Conservation (phyloP, 257 asterid genomes). For the Capsicum rhomboideum region DNA sequence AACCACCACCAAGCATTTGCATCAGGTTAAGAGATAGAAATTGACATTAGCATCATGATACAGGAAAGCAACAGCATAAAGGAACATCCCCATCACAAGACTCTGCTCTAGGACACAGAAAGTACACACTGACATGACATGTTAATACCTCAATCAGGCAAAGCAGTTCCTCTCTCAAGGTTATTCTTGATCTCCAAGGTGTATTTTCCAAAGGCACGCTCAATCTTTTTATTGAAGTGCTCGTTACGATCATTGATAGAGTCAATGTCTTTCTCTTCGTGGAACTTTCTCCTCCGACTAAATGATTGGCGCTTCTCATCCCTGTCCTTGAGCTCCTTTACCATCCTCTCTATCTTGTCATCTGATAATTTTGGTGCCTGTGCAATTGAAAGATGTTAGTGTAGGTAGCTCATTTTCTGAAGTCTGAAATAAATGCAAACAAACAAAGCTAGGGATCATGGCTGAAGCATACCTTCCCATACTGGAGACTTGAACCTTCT, state of each 20-base stretch:
- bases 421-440: background rate
- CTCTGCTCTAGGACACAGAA: background rate
- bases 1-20: background rate
- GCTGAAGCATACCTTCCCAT: conserved; percentile 55
- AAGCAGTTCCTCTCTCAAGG: conserved; percentile 75
- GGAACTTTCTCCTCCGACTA: conserved; percentile 92
- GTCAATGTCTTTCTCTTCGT: conserved; percentile 95
- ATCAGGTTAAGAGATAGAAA: background rate
- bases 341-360: conserved; percentile 79
- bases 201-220: conserved; percentile 89
- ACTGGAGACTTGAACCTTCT: conserved; percentile 94
- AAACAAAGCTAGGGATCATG: background rate
- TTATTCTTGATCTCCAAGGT: conserved; percentile 94
- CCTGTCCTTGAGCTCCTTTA: conserved; percentile 78
- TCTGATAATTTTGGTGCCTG: conserved; percentile 74
- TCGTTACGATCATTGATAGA: conserved; percentile 84
- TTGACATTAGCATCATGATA: background rate
- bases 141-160: conserved; percentile 36
- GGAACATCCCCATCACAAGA: background rate
- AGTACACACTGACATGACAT: background rate
- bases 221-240: conserved; percentile 95
- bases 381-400: background rate
- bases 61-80: background rate
- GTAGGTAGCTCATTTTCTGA: background rate
- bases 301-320: conserved; percentile 77